Base-by-base conservation (phyloP, 768 basidiomycete species). In the Terana coerulea region DNA sequence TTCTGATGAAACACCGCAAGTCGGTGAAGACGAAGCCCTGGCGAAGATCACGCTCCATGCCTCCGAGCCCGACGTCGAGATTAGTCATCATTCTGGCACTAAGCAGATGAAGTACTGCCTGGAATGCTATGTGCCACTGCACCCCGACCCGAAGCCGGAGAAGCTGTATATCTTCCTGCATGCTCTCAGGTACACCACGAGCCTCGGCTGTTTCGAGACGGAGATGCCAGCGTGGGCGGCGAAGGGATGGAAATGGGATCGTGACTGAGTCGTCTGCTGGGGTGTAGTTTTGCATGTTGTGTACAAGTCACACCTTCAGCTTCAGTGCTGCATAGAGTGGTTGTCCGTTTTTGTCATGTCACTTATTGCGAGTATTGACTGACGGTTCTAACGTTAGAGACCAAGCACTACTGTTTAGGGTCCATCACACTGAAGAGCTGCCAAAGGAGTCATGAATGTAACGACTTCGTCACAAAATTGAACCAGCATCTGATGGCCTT, bases 91-190 rank as follows among this genome's bases (percentile, higher is more conserved):
- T 25, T 36, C 54, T 4, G 59, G 62, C 33, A 60, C 55, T 21
- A 60, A 66, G n/a, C 64, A 59, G 2, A 53, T 61, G 49, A 61
- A 77, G 17, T 97, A 91, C 69, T 99, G 95, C 65, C 74, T 80
- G 1, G 90, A 92, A 63, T 99, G 95, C 65, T 98, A 89, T 67
- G 74, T 97, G 40, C 97, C 97, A 14, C 70, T 98, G 22, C 85
- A 94, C 51, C 91, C 93, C 10, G 97, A 99, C 68, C 97, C 95
- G 1, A 83, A 81, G 61, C 94, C 95, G 2, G 91, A 94, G 65
- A 83, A 83, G 54, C 73, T 98, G 51, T 98, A 92, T 69, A 98
- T 99, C 58, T 99, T 95, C 70, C 70, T 99, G 63, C 97, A 99
- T 62, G 95, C 97, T 24, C 67, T 89, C 62, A 79, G 79, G 59